These are phyloP conservation scores for Heliophila coronopifolia DNA, from an alignment of 441 rosid genomes.

Conservation along the genomic window DNA sequence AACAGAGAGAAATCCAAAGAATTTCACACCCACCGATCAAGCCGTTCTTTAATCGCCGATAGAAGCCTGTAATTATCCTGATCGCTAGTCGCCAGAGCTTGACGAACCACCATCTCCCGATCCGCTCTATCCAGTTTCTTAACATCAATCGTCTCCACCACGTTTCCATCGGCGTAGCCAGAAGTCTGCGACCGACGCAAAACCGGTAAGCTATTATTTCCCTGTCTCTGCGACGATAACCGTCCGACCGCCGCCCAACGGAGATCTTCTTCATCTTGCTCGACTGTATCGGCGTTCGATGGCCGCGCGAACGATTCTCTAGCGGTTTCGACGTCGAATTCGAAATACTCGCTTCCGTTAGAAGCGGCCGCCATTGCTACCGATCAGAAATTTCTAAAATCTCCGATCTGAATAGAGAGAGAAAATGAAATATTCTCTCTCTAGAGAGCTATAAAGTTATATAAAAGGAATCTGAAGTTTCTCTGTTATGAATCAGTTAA, in stretches of 20 bases:
- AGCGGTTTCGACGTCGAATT: conserved; percentile 43
- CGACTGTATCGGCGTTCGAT: conserved; percentile 57
- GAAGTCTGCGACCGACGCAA: conserved; percentile 34
- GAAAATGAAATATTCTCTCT: too few relatives aligned
- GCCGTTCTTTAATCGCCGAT: conserved; percentile 66
- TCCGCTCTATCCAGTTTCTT: conserved; percentile 46
- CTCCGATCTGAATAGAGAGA: background rate
- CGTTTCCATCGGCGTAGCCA: conserved; percentile 21
- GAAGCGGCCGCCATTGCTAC: conserved; percentile 52
- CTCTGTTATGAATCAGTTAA: too few relatives aligned
- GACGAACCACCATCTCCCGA: conserved; percentile 66
- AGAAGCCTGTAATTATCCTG: conserved; percentile 72
- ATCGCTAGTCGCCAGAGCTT: conserved; percentile 75
- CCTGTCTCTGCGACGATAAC: conserved; percentile 57
- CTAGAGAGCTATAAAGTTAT: too few relatives aligned
- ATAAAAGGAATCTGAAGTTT: too few relatives aligned
- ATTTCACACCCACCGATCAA: conserved; percentile 65
- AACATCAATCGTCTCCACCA: conserved; percentile 59
- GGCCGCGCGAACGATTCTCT: conserved; percentile 49
- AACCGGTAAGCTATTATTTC: conserved; percentile 34
- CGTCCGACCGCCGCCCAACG: conserved; percentile 73
- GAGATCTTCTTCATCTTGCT: conserved; percentile 72
- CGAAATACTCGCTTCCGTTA: conserved; percentile 75
- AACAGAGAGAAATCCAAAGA: background rate
- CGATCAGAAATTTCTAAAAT: background rate